phyloP scores from a whole-genome alignment of 768 basidiomycete genomes.

The Tylopilus rubrobrunneus region DNA sequence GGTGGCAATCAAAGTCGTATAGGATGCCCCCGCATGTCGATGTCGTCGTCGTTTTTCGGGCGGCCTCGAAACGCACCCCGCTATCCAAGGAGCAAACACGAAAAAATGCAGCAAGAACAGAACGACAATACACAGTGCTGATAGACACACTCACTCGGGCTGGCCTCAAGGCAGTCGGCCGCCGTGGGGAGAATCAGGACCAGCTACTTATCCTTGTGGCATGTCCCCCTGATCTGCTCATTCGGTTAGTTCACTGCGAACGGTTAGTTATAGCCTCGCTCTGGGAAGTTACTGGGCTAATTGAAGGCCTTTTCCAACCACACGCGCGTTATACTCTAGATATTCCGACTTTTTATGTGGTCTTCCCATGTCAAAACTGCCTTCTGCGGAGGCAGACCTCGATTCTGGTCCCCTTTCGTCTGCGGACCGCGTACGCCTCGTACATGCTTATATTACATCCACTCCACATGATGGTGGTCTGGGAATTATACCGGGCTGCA shows the following conservation, averaged over 20 bases:
- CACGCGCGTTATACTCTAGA: conserved; percentile 31
- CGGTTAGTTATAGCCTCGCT: conserved; percentile 45
- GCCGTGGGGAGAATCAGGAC: conserved; percentile 71
- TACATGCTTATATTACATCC: conserved; percentile 68
- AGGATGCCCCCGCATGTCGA: conserved; percentile 58
- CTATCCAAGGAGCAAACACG: conserved; percentile 60
- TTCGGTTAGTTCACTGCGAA: conserved; percentile 67
- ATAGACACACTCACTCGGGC: conserved; percentile 56
- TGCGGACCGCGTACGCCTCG: conserved; percentile 78
- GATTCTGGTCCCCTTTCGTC: conserved; percentile 51
- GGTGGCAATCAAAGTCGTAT: not conserved
- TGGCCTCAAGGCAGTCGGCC: conserved; percentile 67
- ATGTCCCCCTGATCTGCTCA: conserved; percentile 59
- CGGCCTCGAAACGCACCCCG: conserved; percentile 35
- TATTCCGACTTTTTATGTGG: conserved; percentile 76
- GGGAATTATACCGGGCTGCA: conserved; percentile 68
- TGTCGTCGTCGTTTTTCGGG: conserved; percentile 68
- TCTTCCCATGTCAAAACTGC: conserved; percentile 53
- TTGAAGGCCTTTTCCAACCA: not conserved
- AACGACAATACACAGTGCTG: conserved; percentile 65
- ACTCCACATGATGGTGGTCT: conserved; percentile 76
- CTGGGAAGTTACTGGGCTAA: not conserved
- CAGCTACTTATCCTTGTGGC: conserved; percentile 74
- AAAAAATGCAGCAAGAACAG: conserved; percentile 59
- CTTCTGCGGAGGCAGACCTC: conserved; percentile 38